phyloP scores from a whole-genome alignment of 1,139 yeast species.

The Chernovozyma sophiae-reginae region DNA sequence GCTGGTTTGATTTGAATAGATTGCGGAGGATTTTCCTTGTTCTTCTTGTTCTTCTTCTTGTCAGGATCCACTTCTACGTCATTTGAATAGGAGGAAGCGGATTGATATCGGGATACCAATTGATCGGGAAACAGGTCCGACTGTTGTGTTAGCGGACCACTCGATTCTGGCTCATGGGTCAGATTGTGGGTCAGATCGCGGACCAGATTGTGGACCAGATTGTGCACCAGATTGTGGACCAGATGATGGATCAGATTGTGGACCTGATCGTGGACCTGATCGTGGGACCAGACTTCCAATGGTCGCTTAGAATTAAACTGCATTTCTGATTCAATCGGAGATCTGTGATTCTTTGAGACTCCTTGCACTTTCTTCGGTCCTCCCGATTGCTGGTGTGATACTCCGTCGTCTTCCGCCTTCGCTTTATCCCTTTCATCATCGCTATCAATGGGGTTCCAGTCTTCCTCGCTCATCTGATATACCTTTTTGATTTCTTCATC shows the following conservation, averaged over 20 bases:
- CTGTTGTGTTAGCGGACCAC: too few relatives aligned
- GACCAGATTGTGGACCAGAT: not conserved
- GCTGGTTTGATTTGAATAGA: constrained; percentile 5
- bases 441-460: not conserved
- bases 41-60: too few relatives aligned
- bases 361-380: too few relatives aligned
- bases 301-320: not conserved
- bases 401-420: too few relatives aligned
- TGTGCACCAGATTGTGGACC: too few relatives aligned
- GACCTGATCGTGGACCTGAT: not conserved
- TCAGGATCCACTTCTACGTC: too few relatives aligned
- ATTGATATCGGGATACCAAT: not conserved
- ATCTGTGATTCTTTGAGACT: too few relatives aligned
- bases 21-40: constrained; percentile 1
- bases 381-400: too few relatives aligned
- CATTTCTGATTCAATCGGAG: too few relatives aligned
- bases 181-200: not conserved
- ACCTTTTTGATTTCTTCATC: constrained; percentile 25
- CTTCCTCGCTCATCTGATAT: constrained; percentile 12
- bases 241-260: too few relatives aligned
- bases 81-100: not conserved
- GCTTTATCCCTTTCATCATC: too few relatives aligned
- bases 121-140: not conserved
- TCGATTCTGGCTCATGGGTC: too few relatives aligned
- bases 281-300: not conserved